Evolutionary conservation across 306 rosid genomes (phyloP).

Genomic region (Rosa lucieae): DNA sequence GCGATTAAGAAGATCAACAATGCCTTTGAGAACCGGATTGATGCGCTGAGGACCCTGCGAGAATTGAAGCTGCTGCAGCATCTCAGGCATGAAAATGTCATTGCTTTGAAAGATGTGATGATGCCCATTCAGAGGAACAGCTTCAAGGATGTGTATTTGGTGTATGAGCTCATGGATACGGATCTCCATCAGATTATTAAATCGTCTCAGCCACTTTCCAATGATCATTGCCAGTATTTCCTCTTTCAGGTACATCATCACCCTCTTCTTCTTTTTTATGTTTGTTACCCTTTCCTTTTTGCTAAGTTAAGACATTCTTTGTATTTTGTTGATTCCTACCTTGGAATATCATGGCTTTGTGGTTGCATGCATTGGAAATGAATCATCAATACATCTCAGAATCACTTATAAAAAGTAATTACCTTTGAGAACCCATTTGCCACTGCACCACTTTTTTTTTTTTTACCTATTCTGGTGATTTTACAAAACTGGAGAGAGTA

Average conservation of each 20-base stretch:
- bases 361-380: not conserved
- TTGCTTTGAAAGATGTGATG: conserved; percentile 90
- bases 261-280: not conserved
- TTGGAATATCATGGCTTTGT: not conserved
- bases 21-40: conserved; percentile 79
- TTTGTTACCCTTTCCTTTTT: not conserved
- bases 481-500: not conserved
- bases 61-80: conserved; percentile 88
- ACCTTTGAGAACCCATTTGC: not conserved
- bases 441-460: not conserved
- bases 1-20: conserved; percentile 87
- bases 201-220: conserved; percentile 77
- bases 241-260: conserved; percentile 74
- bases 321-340: not conserved
- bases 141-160: conserved; percentile 89
- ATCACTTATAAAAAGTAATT: not conserved
- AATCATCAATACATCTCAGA: not conserved
- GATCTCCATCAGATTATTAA: conserved; percentile 93
- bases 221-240: conserved; percentile 93
- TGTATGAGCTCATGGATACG: conserved; percentile 96
- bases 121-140: conserved; percentile 64
- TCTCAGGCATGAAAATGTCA: conserved; percentile 81
- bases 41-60: conserved; percentile 80
- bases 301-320: not conserved
- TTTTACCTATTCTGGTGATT: not conserved